Percentiles rank a stretch among this genome's conserved stretches.
Conservation (phyloP, 2,329 filamentous ascomycete species). For the Furcasterigmium sp. region DNA sequence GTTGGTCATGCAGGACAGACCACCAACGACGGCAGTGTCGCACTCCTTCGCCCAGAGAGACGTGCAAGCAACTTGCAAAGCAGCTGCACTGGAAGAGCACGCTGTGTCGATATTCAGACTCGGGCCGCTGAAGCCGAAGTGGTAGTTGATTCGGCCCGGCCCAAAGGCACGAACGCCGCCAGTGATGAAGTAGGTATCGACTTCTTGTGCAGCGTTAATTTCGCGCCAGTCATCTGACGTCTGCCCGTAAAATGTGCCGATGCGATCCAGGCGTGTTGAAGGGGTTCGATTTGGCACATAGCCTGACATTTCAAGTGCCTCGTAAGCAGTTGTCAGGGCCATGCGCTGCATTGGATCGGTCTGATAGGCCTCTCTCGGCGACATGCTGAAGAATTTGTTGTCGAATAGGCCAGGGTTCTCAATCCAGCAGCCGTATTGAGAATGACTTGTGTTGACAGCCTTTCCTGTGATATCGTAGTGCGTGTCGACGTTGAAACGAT, state of each 20-base stretch:
- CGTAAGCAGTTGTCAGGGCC: slow-evolving; percentile 69
- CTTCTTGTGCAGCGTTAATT: slow-evolving; percentile 66
- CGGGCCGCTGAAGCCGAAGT: slow-evolving; percentile 71
- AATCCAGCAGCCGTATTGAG: slow-evolving; percentile 40
- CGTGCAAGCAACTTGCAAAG: slow-evolving; percentile 65
- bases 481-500: slow-evolving; percentile 56
- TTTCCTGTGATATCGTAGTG: slow-evolving; percentile 59
- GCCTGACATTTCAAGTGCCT: slow-evolving; percentile 73
- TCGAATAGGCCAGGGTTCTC: slow-evolving; percentile 64
- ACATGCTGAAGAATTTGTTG: slow-evolving; percentile 68
- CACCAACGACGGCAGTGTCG: slow-evolving; percentile 76
- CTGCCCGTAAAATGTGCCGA: slow-evolving; percentile 72
- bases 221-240: slow-evolving; percentile 77
- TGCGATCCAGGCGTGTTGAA: slow-evolving; percentile 51
- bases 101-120: slow-evolving; percentile 71
- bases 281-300: slow-evolving; percentile 63
- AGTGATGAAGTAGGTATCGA: slow-evolving; percentile 51
- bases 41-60: slow-evolving; percentile 71
- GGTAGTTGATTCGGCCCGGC: slow-evolving; percentile 66
- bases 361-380: slow-evolving; percentile 60
- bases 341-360: slow-evolving; percentile 73
- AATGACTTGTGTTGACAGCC: slow-evolving; percentile 51
- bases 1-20: slow-evolving; percentile 73
- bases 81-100: slow-evolving; percentile 69
- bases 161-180: slow-evolving; percentile 45